These are phyloP conservation scores for Apophysomyces ossiformis DNA, from an alignment of 371 early-diverging fungal species.

Conservation along the genomic window DNA sequence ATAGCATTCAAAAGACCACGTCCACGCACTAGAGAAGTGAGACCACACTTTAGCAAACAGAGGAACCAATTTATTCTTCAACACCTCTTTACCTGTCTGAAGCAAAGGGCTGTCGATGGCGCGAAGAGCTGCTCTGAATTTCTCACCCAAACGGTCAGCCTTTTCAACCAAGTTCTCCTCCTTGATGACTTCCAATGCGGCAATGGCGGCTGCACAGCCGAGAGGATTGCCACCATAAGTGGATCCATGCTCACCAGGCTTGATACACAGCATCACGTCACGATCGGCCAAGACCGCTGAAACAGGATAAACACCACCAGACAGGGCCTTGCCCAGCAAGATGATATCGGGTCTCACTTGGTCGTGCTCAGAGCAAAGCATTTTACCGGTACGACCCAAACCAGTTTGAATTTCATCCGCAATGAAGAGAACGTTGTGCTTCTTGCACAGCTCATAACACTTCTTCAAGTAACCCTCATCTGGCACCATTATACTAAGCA, in stretches of 20 bases:
- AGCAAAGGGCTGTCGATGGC: conserved; percentile 80
- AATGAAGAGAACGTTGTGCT: conserved; percentile 96
- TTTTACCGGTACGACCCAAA: conserved; percentile 92
- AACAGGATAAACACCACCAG: conserved; percentile 96
- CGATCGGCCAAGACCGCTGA: conserved; percentile 88
- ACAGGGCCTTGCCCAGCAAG: conserved; percentile 95
- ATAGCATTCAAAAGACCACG: conserved; percentile 96
- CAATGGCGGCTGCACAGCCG: conserved; percentile 93
- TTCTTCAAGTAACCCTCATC: conserved; percentile 88
- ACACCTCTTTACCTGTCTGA: conserved; percentile 51
- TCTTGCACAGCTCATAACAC: conserved; percentile 89
- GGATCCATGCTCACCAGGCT: conserved; percentile 96
- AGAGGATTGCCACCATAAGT: conserved; percentile 98
- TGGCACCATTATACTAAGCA: conserved; percentile 84
- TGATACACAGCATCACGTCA: conserved; percentile 92
- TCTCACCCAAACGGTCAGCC: conserved; percentile 75
- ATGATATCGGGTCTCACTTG: conserved; percentile 91
- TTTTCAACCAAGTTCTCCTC: conserved; percentile 92
- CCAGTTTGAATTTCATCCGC: conserved; percentile 99
- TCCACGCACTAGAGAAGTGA: conserved; percentile 75
- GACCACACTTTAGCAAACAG: not conserved
- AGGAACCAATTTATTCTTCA: not conserved
- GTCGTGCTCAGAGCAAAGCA: conserved; percentile 93
- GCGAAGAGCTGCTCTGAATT: conserved; percentile 78
- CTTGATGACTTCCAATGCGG: conserved; percentile 91